Base-by-base conservation (phyloP, 192 early-diverging fungal species). In the Entomortierella chlamydospora region DNA sequence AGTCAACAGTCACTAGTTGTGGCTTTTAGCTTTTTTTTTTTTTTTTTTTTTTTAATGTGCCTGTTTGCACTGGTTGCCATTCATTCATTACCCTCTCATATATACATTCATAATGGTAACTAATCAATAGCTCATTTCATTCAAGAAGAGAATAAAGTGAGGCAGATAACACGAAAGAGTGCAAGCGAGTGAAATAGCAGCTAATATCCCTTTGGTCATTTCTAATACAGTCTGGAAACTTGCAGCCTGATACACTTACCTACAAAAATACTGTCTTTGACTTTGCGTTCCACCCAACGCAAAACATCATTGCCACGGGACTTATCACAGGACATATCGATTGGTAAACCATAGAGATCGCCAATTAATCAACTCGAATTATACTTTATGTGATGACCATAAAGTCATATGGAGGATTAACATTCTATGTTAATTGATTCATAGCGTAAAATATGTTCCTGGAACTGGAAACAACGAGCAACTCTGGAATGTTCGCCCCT, bases 311-410 rank as follows among this genome's bases (percentile, higher is more conserved):
- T 25, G 91, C 91, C 22, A 86, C 89, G 9, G 90, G 89, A n/a
- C 80, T 91, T 53, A 91, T 95, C 43, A 90, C 85, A 25, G 94
- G 94, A 41, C 82, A 92, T 55, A 83, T 95, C 30, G 79, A 86
- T 18, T 92, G 91, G 94, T 94, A 56, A 17, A 29, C 4, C 20
- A 47, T 47, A 11, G 29, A 13, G 45, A 18, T 6, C 33, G 42
- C n/a, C n/a, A 22, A 4, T 3, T 12, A 11, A 43, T 42, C 10
- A 5, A 25, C 45, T 28, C 43, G 4, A 10, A 53, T 2, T 37
- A 4, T 41, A 57, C 18, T n/a, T 29, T 18, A 29, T 23, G 33
- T 20, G 7, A 10, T 45, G 33, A n/a, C 45, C 39, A 43, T 22
- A 12, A 43, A 28, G n/a, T 37, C 25, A 4, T 23, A 4, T 23